Percentiles rank a stretch among this genome's conserved stretches.
phyloP scores from a whole-genome alignment of 2,329 filamentous ascomycete species.

The Trichoderma sp. region DNA sequence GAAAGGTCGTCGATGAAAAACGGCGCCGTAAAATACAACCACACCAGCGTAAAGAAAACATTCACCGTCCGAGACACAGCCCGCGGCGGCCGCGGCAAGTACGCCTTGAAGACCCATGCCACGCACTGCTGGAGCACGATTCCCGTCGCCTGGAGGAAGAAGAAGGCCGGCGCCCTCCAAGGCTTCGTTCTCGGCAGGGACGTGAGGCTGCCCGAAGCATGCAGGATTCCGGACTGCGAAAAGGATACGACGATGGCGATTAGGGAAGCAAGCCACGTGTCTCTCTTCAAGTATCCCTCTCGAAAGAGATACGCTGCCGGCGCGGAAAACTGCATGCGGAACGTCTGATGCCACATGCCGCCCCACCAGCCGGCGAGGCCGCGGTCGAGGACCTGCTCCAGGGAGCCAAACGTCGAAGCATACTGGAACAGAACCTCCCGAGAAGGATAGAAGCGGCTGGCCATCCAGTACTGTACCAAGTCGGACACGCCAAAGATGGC shows the following conservation, averaged over 20 bases:
- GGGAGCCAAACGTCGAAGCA: conserved; percentile 54
- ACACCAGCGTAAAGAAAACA: conserved; percentile 57
- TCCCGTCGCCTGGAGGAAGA: conserved; percentile 65
- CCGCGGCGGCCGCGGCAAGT: conserved; percentile 41
- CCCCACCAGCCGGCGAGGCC: conserved; percentile 83
- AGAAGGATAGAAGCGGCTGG: conserved; percentile 50
- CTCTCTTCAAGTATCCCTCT: conserved; percentile 37
- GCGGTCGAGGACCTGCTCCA: conserved; percentile 56
- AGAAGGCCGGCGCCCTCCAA: conserved; percentile 64
- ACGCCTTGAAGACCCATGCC: conserved; percentile 32
- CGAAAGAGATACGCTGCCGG: conserved; percentile 50
- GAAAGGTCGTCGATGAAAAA: conserved; percentile 75
- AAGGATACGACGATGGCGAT: conserved; percentile 48
- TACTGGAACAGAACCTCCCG: conserved; percentile 51
- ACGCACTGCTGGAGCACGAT: conserved; percentile 56
- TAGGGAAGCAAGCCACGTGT: conserved; percentile 27
- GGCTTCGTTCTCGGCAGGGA: conserved; percentile 51
- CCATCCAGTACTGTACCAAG: conserved; percentile 50
- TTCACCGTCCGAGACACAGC: conserved; percentile 54
- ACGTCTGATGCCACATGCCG: conserved; percentile 86
- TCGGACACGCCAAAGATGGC: conserved; percentile 59
- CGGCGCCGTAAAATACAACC: conserved; percentile 65
- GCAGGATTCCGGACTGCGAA: conserved; percentile 62
- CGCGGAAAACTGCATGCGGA: conserved; percentile 68
- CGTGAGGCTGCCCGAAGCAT: conserved; percentile 67